Evolutionary conservation across 192 early-diverging fungal genomes (phyloP).

Genomic region (Funneliformis mosseae): DNA sequence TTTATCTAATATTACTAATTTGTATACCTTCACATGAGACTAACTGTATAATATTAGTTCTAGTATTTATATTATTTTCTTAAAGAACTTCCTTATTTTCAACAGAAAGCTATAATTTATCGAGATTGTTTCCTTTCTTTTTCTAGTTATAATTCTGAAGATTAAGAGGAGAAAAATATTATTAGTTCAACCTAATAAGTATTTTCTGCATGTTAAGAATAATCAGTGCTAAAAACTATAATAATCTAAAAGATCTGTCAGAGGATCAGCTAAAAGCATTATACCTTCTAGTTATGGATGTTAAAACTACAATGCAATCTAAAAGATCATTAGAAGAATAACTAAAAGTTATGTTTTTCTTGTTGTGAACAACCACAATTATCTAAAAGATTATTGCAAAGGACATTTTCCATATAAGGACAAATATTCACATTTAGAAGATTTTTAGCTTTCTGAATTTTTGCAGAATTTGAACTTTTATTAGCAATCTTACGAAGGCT

Average conservation of each 20-base stretch:
- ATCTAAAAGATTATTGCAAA: constrained; percentile 3
- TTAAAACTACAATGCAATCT: constrained; percentile 5
- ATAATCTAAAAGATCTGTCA: constrained; percentile 19
- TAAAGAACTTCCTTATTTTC: too few species aligned
- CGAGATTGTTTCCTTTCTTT: too few species aligned
- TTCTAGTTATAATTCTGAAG: too few species aligned
- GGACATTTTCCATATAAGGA: neutral
- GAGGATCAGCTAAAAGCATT: constrained; percentile 1
- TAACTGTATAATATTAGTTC: too few species aligned
- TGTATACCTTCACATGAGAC: too few species aligned
- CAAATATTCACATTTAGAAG: constrained; percentile 4
- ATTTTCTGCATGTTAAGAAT: neutral
- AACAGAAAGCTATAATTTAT: too few species aligned
- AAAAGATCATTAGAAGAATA: constrained; percentile 10
- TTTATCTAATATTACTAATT: too few species aligned
- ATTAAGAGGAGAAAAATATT: too few species aligned
- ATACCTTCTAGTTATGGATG: constrained; percentile 3
- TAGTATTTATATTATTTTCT: too few species aligned
- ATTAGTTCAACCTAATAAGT: too few species aligned
- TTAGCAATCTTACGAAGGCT: neutral
- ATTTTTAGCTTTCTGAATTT: neutral
- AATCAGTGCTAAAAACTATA: neutral
- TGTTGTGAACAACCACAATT: constrained; percentile 8
- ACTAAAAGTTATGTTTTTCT: neutral
- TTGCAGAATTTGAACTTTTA: neutral